Percentiles rank a stretch among this genome's conserved stretches.
Conservation (phyloP, 2,329 filamentous ascomycete species). For the Penicillium decumbens region DNA sequence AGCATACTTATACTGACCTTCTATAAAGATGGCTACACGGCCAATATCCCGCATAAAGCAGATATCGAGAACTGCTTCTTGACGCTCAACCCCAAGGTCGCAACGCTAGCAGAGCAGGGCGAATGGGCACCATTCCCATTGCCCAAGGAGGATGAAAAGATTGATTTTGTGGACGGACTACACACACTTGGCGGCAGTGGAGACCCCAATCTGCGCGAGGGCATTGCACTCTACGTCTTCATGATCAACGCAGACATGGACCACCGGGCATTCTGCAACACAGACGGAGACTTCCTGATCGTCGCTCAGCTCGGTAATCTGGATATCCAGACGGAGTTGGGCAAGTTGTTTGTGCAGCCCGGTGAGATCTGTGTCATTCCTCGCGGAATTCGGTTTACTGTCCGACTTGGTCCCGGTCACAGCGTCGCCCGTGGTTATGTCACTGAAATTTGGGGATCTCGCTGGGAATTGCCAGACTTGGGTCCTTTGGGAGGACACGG, state of each 20-base stretch:
- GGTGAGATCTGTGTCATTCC: constrained; percentile 61
- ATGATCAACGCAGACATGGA: constrained; percentile 54
- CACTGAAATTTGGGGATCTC: constrained; percentile 58
- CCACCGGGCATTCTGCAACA: constrained; percentile 51
- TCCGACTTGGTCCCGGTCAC: constrained; percentile 51
- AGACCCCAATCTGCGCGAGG: constrained; percentile 50
- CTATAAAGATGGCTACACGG: constrained; percentile 31
- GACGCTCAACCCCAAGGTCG: constrained; percentile 48
- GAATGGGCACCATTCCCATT: constrained; percentile 55
- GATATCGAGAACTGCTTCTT: constrained; percentile 28
- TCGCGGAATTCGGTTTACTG: constrained; percentile 55
- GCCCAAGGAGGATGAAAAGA: constrained; percentile 41
- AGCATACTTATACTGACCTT: not conserved
- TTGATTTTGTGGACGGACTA: constrained; percentile 54
- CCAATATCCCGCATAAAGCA: constrained; percentile 40
- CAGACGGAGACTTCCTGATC: constrained; percentile 61
- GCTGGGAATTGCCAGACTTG: constrained; percentile 60
- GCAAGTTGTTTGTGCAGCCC: constrained; percentile 55
- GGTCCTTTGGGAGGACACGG: constrained; percentile 62
- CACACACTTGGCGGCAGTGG: constrained; percentile 53
- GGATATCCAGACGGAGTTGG: constrained; percentile 62
- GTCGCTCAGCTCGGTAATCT: constrained; percentile 58
- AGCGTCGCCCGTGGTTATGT: constrained; percentile 56
- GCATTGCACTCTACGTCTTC: constrained; percentile 51
- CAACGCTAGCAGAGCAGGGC: constrained; percentile 51